Conservation (phyloP, 257 asterid species). For the Petunia secreta region DNA sequence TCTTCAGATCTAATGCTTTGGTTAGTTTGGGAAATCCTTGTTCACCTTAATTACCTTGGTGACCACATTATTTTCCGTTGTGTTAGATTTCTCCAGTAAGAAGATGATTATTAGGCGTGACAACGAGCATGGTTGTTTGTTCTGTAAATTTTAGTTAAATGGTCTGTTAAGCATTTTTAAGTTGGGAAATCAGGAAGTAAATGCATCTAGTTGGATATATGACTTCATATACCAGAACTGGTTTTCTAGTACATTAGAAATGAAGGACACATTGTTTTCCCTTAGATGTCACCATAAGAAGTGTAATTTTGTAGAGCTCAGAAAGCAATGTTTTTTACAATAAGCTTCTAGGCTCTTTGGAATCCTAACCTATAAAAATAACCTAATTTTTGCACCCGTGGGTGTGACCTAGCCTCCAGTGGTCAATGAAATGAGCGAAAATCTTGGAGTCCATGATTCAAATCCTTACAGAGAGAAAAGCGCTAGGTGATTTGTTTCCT, state of each 20-base stretch:
- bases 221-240: constrained; percentile 3
- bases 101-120: constrained; percentile 6
- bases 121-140: background rate
- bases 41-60: background rate
- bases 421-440: too few species aligned
- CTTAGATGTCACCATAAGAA: constrained; percentile 6
- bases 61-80: background rate
- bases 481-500: too few species aligned
- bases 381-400: too few species aligned
- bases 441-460: too few species aligned
- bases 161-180: background rate
- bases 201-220: background rate
- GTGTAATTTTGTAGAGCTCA: background rate
- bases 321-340: background rate
- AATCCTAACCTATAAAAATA: background rate
- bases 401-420: too few species aligned
- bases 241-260: background rate
- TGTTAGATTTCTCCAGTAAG: constrained; percentile 6
- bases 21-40: constrained; percentile 8
- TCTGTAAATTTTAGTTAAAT: background rate
- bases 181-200: background rate
- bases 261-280: background rate
- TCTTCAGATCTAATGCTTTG: background rate
- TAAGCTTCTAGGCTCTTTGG: background rate
- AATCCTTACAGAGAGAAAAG: too few species aligned